Conservation (phyloP, 1,284 basidiomycete genomes). For the Heliocybe sulcata region DNA sequence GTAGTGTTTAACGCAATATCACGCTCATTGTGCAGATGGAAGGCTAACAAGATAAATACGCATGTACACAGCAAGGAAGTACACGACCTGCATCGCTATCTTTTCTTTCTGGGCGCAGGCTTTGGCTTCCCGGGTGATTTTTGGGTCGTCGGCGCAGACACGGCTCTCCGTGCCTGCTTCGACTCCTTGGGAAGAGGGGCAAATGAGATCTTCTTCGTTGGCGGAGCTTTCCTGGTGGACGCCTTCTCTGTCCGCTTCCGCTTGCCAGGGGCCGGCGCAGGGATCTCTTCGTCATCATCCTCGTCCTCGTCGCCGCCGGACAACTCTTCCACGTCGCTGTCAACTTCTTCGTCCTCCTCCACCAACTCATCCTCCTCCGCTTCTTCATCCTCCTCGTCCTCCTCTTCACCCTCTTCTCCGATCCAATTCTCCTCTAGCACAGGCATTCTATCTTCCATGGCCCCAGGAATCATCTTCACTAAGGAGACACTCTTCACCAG, state of each 20-base stretch:
- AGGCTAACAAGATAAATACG: background rate
- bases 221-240: constrained; percentile 17
- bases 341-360: constrained; percentile 13
- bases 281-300: constrained; percentile 11
- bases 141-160: background rate
- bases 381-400: constrained; percentile 18
- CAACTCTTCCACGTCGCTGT: constrained; percentile 19
- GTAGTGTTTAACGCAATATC: background rate
- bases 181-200: constrained; percentile 7
- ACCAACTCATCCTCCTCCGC: constrained; percentile 17
- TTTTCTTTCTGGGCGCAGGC: background rate
- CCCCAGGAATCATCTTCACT: constrained; percentile 46
- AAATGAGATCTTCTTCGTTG: constrained; percentile 46
- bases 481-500: constrained; percentile 54
- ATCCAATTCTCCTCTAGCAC: constrained; percentile 53
- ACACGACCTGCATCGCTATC: background rate
- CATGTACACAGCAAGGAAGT: background rate
- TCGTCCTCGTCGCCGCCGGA: constrained; percentile 14
- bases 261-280: constrained; percentile 27
- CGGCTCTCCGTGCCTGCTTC: background rate
- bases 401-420: constrained; percentile 17
- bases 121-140: background rate
- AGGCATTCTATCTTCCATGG: constrained; percentile 45
- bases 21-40: background rate
- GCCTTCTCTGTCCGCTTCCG: constrained; percentile 36